Percentiles rank a stretch among this genome's conserved stretches.
These are phyloP conservation scores for Eleusine indica DNA, from an alignment of 176 grass and related monocot genomes.

Conservation along the genomic window DNA sequence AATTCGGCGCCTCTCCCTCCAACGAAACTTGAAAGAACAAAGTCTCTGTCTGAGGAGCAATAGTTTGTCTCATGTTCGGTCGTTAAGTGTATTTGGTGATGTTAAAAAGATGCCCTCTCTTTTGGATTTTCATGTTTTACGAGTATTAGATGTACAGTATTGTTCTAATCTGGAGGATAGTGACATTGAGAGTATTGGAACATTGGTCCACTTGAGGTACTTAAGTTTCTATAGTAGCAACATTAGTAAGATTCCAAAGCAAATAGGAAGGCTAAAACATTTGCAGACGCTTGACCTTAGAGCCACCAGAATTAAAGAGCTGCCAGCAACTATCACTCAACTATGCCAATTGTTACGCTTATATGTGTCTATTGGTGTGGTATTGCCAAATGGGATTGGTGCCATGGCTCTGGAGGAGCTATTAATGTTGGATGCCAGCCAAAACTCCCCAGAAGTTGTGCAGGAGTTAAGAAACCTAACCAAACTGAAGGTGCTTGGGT, in stretches of 20 bases:
- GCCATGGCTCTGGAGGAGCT: constrained; percentile 38
- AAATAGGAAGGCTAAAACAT: constrained; percentile 30
- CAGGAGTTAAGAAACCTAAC: constrained; percentile 25
- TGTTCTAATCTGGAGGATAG: constrained; percentile 10
- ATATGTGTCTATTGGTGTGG: neutral
- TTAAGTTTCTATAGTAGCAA: constrained; percentile 17
- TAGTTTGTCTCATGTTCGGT: constrained; percentile 20
- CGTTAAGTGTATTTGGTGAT: constrained; percentile 35
- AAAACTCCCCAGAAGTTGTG: constrained; percentile 9
- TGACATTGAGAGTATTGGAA: constrained; percentile 36
- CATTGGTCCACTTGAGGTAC: constrained; percentile 40
- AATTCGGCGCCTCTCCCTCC: constrained; percentile 24
- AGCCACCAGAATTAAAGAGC: constrained; percentile 10
- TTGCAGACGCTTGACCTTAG: constrained; percentile 36
- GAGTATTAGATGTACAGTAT: constrained; percentile 31
- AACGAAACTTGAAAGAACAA: neutral
- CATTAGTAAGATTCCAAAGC: constrained; percentile 13
- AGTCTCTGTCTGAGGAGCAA: neutral
- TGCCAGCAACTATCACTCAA: constrained; percentile 17
- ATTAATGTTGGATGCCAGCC: constrained; percentile 3
- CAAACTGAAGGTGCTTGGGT: constrained; percentile 33
- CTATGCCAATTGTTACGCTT: constrained; percentile 29
- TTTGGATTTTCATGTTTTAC: constrained; percentile 27
- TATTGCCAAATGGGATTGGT: constrained; percentile 34
- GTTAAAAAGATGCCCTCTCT: constrained; percentile 25